These are phyloP conservation scores for Cyberlindnera mycetangii DNA, from an alignment of 805 yeast genomes.

Conservation along the genomic window DNA sequence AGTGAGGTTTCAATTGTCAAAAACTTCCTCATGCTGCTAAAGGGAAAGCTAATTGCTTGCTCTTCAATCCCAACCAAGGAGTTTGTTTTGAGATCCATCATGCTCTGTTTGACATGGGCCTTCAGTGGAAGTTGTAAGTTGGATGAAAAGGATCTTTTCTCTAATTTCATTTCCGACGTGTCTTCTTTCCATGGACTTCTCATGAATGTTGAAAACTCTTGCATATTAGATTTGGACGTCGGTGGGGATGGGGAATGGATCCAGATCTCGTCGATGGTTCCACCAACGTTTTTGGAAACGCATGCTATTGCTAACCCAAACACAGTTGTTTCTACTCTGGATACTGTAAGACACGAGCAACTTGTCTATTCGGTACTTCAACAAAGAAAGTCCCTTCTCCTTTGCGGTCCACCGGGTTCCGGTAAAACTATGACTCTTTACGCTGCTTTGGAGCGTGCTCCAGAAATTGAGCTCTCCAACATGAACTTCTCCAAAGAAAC, in stretches of 20 bases:
- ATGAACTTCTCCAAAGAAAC: slow-evolving; percentile 85
- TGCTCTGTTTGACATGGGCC: slow-evolving; percentile 53
- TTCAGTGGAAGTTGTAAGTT: slow-evolving; percentile 55
- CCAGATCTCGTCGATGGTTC: slow-evolving; percentile 45
- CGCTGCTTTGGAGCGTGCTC: slow-evolving; percentile 57
- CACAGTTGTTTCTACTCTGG: slow-evolving; percentile 72
- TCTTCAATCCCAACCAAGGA: not conserved
- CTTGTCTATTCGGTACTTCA: slow-evolving; percentile 54
- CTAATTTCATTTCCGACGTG: slow-evolving; percentile 26
- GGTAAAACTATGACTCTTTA: slow-evolving; percentile 93
- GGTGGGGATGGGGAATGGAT: slow-evolving; percentile 53
- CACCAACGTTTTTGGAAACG: slow-evolving; percentile 35
- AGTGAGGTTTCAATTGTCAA: slow-evolving; percentile 1
- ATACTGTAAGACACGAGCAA: slow-evolving; percentile 66
- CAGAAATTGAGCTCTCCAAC: slow-evolving; percentile 57
- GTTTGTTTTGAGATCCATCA: slow-evolving; percentile 19
- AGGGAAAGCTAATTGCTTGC: not conserved
- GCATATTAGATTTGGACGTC: slow-evolving; percentile 38
- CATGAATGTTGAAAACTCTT: slow-evolving; percentile 24
- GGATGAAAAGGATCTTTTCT: slow-evolving; percentile 38
- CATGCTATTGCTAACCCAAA: slow-evolving; percentile 54
- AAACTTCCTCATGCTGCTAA: slow-evolving; percentile 1
- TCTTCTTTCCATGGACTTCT: slow-evolving; percentile 23
- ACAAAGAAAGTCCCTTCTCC: slow-evolving; percentile 56
- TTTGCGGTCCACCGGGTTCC: slow-evolving; percentile 97